These are phyloP conservation scores for Heterobasidion parviporum DNA, from an alignment of 1,284 basidiomycete species.

Conservation along the genomic window DNA sequence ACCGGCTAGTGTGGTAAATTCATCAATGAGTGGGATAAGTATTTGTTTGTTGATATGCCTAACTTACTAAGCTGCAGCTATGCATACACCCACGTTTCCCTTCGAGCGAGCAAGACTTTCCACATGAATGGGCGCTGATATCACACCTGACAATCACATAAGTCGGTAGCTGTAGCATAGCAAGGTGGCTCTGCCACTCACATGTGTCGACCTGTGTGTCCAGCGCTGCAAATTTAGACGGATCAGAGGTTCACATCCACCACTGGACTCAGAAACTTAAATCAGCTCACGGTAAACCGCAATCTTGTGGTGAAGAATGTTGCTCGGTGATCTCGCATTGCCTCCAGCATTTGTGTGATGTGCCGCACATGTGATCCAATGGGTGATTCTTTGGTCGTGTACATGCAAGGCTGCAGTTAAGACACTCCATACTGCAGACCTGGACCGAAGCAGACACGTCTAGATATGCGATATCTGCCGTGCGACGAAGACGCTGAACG, in stretches of 20 bases:
- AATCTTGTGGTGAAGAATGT: slow-evolving; percentile 13
- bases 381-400: slow-evolving; percentile 35
- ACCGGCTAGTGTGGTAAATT: slow-evolving; percentile 25
- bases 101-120: slow-evolving; percentile 32
- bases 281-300: neutral
- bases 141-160: slow-evolving; percentile 27
- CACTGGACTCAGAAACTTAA: no score
- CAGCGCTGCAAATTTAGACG: slow-evolving; percentile 30
- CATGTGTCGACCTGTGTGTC: slow-evolving; percentile 41
- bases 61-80: slow-evolving; percentile 39
- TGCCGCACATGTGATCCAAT: slow-evolving; percentile 37
- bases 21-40: neutral
- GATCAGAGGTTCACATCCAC: no score
- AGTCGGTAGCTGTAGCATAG: slow-evolving; percentile 21
- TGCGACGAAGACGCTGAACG: slow-evolving; percentile 37
- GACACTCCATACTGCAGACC: slow-evolving; percentile 40
- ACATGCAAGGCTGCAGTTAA: slow-evolving; percentile 39
- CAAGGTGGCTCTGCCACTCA: neutral
- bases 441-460: slow-evolving; percentile 37
- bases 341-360: slow-evolving; percentile 36
- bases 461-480: slow-evolving; percentile 31
- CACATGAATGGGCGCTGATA: slow-evolving; percentile 41
- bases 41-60: neutral
- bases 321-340: slow-evolving; percentile 35
- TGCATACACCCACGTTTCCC: slow-evolving; percentile 39